Evolutionary conservation across 169 alveolate genomes (phyloP).

Genomic region (Cryptosporidium andersoni): DNA sequence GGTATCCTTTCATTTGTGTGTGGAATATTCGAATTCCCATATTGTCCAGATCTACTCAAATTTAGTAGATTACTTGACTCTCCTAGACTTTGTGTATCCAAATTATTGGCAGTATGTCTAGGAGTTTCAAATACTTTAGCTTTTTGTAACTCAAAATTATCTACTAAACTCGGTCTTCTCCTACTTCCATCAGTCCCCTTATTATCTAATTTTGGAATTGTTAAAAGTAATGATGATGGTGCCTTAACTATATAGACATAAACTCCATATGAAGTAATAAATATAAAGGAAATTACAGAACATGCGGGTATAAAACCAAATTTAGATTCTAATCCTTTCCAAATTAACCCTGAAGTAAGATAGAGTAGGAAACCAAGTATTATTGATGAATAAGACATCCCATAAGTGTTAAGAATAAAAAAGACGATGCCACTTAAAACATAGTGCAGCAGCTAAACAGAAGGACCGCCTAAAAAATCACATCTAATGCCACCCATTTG

Average conservation of each 20-base stretch:
- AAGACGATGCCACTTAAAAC: not conserved
- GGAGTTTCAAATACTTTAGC: no score
- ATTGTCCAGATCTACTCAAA: not conserved
- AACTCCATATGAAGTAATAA: conserved; percentile 37
- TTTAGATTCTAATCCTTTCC: conserved; percentile 43
- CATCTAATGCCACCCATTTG: no score
- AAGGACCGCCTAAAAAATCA: not conserved
- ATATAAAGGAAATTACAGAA: not conserved
- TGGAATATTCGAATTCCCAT: not conserved
- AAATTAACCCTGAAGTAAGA: conserved; percentile 13
- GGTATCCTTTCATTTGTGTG: not conserved
- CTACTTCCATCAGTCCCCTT: no score
- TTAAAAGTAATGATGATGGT: not conserved
- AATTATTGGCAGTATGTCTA: no score
- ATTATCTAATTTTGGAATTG: no score
- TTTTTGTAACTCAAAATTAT: no score
- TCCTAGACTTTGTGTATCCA: no score
- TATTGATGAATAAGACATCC: not conserved
- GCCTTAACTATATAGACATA: conserved; percentile 48
- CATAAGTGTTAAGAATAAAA: not conserved
- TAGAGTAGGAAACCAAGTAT: not conserved
- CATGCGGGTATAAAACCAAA: conserved; percentile 35
- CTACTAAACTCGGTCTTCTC: no score
- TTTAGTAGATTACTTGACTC: not conserved
- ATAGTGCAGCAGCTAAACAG: not conserved